Base-by-base conservation (phyloP, 805 yeast genomes). In the Candida berthetii region DNA sequence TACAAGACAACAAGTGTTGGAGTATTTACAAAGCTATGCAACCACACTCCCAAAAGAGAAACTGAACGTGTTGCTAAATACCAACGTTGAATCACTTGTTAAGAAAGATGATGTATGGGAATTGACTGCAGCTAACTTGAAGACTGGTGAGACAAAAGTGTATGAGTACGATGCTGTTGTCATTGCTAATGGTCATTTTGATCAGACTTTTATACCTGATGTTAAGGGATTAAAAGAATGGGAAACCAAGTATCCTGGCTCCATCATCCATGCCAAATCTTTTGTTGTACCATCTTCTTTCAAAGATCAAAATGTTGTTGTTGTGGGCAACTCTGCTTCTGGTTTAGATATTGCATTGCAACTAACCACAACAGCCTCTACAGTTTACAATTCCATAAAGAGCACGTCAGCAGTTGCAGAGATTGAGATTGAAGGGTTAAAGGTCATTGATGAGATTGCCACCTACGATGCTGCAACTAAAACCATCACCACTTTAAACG, bases 271-370 rank as follows among this genome's bases (percentile, higher is more conserved):
- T 54, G 67, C 85, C 8, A 76, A 75, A 46, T 58, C 66, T 37
- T 82, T 65, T 52, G 65, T 77, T 40, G 54, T 54, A 16, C 66
- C 74, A 0, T 65, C 63, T 1, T 60, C 59, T 6, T 79, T 61
- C 45, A 19, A 22, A 22, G 49, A 48, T 8, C 55, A 61, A 31
- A 65, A 57, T 15, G 74, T 78, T 10, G 57, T 83, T 39, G 68
- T 83, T 8, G 71, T 84, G 11, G 91, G 91, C 0, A 79, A 78
- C 49, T 76, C 79, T 13, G 80, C 88, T 4, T 77, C 85, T 32
- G 93, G 88, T 13, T 69, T 74, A 17, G 95, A 85, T 52, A 61
- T 82, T 37, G 72, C 84, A 7, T 68, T 67, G 39, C 87, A 82
- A 53, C 50, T 78, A 15, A 70, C 76, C 2, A 59, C 61, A 4